phyloP scores from a whole-genome alignment of 495 filamentous ascomycete genomes.

The Clohesyomyces aquaticus region DNA sequence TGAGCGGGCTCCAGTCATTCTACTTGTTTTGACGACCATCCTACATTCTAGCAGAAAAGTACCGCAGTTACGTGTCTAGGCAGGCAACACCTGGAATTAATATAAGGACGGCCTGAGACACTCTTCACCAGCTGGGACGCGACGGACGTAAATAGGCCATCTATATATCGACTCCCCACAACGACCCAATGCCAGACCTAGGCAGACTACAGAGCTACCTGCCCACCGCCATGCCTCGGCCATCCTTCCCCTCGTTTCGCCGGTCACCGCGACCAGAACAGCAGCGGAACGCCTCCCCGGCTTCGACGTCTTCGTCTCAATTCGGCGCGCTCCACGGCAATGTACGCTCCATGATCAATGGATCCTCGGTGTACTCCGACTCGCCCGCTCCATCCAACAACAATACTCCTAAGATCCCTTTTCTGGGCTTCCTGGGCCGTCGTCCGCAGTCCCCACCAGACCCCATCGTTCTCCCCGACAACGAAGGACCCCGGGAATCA shows the following conservation, averaged over 20 bases:
- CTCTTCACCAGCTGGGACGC: neutral
- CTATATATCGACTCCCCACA: conserved; percentile 1
- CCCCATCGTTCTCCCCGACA: conserved; percentile 21
- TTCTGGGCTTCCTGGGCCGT: conserved; percentile 38
- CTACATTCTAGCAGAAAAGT: too few relatives aligned
- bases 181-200: conserved; percentile 2
- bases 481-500: conserved; percentile 27
- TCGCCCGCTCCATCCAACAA: conserved; percentile 29
- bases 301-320: conserved; percentile 22
- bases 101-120: conserved; percentile 30
- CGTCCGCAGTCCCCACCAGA: conserved; percentile 27
- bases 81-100: conserved; percentile 8
- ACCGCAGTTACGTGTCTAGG: conserved; percentile 19
- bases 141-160: neutral
- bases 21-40: conserved; percentile 10
- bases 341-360: conserved; percentile 39
- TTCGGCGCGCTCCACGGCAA: conserved; percentile 33
- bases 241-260: conserved; percentile 13
- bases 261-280: conserved; percentile 27
- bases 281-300: conserved; percentile 20
- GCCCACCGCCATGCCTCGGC: conserved; percentile 1
- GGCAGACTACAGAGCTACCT: conserved; percentile 12
- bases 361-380: conserved; percentile 38
- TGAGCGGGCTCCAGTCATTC: conserved; percentile 41
- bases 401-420: conserved; percentile 37